phyloP scores from a whole-genome alignment of 2,329 filamentous ascomycete species.

The Trichoderma aggressivum region DNA sequence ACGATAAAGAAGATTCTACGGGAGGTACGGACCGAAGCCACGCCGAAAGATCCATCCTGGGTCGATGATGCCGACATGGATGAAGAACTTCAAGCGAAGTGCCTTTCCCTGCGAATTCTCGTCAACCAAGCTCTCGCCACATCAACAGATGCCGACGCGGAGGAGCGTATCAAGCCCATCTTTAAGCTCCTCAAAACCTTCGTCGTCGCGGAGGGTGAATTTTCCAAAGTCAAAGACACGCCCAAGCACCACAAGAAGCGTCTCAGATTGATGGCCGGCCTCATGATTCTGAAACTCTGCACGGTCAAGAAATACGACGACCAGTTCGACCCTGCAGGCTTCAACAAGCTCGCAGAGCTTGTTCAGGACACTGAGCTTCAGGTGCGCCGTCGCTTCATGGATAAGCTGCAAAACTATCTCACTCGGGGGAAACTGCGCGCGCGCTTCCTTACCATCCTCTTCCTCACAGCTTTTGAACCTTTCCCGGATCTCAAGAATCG shows the following conservation, averaged over 20 bases:
- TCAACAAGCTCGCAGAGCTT: constrained; percentile 77
- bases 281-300: constrained; percentile 80
- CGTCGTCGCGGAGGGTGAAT: constrained; percentile 71
- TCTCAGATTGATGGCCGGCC: constrained; percentile 78
- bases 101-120: constrained; percentile 77
- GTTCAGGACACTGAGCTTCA: constrained; percentile 72
- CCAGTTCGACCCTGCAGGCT: constrained; percentile 67
- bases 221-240: constrained; percentile 71
- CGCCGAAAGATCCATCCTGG: constrained; percentile 60
- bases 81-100: constrained; percentile 79
- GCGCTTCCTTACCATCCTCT: constrained; percentile 86
- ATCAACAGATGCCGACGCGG: constrained; percentile 49
- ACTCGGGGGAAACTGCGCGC: constrained; percentile 65
- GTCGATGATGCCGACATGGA: constrained; percentile 66
- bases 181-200: constrained; percentile 77
- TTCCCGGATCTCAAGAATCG: constrained; percentile 66
- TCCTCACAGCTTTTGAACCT: constrained; percentile 89
- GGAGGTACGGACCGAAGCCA: constrained; percentile 61
- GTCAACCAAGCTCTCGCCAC: constrained; percentile 76
- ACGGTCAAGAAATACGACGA: constrained; percentile 73
- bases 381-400: constrained; percentile 76
- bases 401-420: constrained; percentile 87
- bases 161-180: constrained; percentile 62
- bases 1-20: constrained; percentile 72
- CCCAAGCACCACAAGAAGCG: constrained; percentile 74